These are phyloP conservation scores for Wickerhamomyces chaumierensis DNA, from an alignment of 805 yeast genomes.

Conservation along the genomic window DNA sequence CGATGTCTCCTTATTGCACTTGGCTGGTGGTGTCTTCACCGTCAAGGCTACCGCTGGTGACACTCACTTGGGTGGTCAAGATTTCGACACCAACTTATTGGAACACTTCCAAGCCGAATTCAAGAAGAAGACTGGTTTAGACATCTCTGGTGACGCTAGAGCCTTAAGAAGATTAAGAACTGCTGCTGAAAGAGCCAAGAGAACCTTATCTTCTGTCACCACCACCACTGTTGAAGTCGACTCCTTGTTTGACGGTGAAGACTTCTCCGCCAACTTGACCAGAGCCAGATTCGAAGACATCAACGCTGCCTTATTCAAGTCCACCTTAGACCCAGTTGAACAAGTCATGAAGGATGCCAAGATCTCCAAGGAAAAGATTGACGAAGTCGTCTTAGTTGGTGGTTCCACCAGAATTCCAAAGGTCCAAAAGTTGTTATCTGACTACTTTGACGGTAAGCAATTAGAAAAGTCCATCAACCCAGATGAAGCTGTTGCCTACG, in stretches of 20 bases:
- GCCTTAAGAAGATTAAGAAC: conserved; percentile 97
- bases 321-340: conserved; percentile 90
- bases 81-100: conserved; percentile 92
- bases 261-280: conserved; percentile 85
- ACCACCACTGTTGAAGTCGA: conserved; percentile 95
- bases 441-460: conserved; percentile 94
- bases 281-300: conserved; percentile 98
- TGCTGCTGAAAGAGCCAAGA: conserved; percentile 98
- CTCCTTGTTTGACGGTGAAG: conserved; percentile 91
- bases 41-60: conserved; percentile 99
- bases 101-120: conserved; percentile 89
- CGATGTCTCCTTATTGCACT: conserved; percentile 88
- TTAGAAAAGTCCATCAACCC: conserved; percentile 96
- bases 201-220: conserved; percentile 92
- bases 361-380: conserved; percentile 72
- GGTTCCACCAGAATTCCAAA: conserved; percentile 99
- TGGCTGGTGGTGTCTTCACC: conserved; percentile 93
- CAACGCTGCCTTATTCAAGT: conserved; percentile 86
- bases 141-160: conserved; percentile 83
- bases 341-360: conserved; percentile 89
- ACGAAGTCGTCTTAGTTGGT: conserved; percentile 95
- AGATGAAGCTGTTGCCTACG: conserved; percentile 98
- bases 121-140: conserved; percentile 90
- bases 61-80: conserved; percentile 99
- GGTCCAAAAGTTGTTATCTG: conserved; percentile 88